Base-by-base conservation (phyloP, 345 rosid genomes). In the Euphorbia pulcherrima region DNA sequence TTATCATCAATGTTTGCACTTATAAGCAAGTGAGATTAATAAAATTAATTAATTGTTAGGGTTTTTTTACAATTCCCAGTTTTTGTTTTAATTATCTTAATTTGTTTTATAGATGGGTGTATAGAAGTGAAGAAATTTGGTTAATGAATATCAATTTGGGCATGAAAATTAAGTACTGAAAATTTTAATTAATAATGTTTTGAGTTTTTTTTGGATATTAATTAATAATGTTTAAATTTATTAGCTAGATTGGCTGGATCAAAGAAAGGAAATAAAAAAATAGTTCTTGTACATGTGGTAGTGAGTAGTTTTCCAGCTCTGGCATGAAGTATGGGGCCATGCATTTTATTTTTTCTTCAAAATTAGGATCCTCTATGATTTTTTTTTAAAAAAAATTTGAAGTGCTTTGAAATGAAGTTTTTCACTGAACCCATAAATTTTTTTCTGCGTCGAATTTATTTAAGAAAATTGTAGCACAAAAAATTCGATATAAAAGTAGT, bases 261-360 rank as follows among this genome's bases (percentile, higher is more conserved):
- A 68, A 65, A 52, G 62, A 63, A 30, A 40, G 26, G 71, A 62
- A 67, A 60, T 29, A 39, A 35, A 14, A 28, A 58, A 21, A 48
- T 33, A 50, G 26, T 33, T 68, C 44, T 73, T 70, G 13, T 63
- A 33, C 89, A 88, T 85, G 88, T 85, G 95, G 84, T 51, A 62
- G 79, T 72, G 76, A 71, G 90, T 83, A 84, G 86, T 77, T 81
- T 82, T 88, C 83, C 90, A 85, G 86, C 90, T 81, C 81, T 83
- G 85, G 71, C 78, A 79, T 74, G 75, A 64, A 77, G 81, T 68
- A 82, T 82, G 85, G 85, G 84, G 81, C 85, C 83, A 81, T 74
- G 81, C 79, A 74, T 74, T 44, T 62, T 65, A 39, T 2, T 62
- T 28, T 16, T n/a, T n/a, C n/a, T n/a, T n/a, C n/a, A n/a, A 9